Evolutionary conservation across 2,329 filamentous ascomycete genomes (phyloP), one percentile per base, ranked within the genome.

Genomic region (Bipolaris bicolor): DNA sequence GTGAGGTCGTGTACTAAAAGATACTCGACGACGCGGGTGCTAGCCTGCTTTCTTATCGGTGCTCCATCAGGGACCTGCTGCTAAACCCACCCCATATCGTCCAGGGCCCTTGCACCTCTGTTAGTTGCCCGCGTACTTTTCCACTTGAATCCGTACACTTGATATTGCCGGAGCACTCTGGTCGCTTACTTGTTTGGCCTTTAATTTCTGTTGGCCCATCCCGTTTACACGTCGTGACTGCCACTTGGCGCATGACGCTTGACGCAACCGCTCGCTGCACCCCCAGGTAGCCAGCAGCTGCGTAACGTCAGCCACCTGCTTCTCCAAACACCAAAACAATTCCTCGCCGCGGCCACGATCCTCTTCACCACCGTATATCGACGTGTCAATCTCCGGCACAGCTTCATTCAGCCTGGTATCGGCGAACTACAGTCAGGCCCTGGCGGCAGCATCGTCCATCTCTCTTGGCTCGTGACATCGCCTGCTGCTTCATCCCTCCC

Each of bases 381-480:
- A 31, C 52, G 9, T 34, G 33, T 18, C 41, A 1, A 41, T 16
- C 24, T 34, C 7, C 16, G 10, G 26, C 48, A 46, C 40, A 58
- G 52, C 62, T 63, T 41, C 41, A 46, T 36, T 29, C 36, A 22
- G 18, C 40, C 22, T 41, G 43, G 33, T 15, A 31, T 24, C 24
- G 33, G 29, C 43, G 22, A 49, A 36, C 31, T 18, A 45, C 34
- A n/a, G 22, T 58, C 51, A 47, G 49, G 56, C 53, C 56, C 51
- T 36, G 48, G 45, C 45, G 4, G 33, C 52, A 24, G 47, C 50
- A 52, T 52, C 54, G 34, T 49, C 55, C 62, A 53, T 39, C 56
- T 63, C 56, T 39, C 57, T 63, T 63, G 58, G 63, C 65, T 49
- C 52, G 66, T 65, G 65, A 70, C 68, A 63, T 72, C 62, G 46